Conservation (phyloP, 768 basidiomycete genomes). For the Termitomyces sp. region DNA sequence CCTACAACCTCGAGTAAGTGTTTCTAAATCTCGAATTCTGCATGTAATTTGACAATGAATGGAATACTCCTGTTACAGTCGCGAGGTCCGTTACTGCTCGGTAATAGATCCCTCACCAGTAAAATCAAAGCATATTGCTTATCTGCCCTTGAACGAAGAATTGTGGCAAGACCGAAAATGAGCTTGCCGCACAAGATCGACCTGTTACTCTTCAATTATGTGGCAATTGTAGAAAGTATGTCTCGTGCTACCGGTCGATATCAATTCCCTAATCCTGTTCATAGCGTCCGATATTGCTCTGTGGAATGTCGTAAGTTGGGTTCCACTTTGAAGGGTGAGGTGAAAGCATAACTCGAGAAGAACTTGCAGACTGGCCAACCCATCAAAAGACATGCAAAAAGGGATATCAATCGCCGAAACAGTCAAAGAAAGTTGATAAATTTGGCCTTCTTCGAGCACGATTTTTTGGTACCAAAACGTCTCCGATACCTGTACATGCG, state of each 20-base stretch:
- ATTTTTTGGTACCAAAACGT: background rate
- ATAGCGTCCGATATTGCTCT: slow-evolving; percentile 7
- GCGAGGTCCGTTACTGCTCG: slow-evolving; percentile 1
- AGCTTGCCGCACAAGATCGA: background rate
- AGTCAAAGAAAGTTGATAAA: background rate
- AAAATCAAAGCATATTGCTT: background rate
- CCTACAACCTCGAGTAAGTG: background rate
- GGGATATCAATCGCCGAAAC: background rate
- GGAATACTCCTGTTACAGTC: background rate
- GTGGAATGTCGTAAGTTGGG: slow-evolving; percentile 1
- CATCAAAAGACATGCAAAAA: slow-evolving; percentile 7
- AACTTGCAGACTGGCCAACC: slow-evolving; percentile 2
- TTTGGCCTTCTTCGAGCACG: background rate
- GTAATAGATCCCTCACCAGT: background rate
- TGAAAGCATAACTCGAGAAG: background rate
- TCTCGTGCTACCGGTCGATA: background rate
- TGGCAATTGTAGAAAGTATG: background rate
- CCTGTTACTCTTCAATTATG: background rate
- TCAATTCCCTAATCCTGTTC: background rate
- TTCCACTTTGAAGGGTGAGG: background rate
- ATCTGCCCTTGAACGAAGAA: background rate
- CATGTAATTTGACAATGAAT: background rate
- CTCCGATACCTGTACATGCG: slow-evolving; percentile 1
- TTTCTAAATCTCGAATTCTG: background rate
- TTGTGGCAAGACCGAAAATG: slow-evolving; percentile 4